Evolutionary conservation across 352 stramenopile genomes (phyloP).

Genomic region (Globisporangium abappressorium): DNA sequence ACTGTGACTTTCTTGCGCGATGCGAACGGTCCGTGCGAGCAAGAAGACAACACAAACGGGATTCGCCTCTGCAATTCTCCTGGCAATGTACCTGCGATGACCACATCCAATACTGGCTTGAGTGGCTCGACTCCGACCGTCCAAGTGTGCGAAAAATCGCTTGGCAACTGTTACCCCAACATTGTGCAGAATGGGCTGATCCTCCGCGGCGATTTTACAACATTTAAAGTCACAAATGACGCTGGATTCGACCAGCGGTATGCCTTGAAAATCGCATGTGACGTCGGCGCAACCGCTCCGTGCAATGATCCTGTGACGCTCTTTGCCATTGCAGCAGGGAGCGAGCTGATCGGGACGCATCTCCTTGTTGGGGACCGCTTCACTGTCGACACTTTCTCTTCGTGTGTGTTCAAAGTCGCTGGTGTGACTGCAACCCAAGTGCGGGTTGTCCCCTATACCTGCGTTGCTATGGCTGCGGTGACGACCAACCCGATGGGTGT

Average conservation of each 20-base stretch:
- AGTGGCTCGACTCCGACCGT: slow-evolving; percentile 31
- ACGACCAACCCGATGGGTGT: slow-evolving; percentile 22
- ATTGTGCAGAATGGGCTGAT: slow-evolving; percentile 63
- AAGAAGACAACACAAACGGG: slow-evolving; percentile 46
- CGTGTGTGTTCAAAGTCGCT: slow-evolving; percentile 55
- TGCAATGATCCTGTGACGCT: slow-evolving; percentile 26
- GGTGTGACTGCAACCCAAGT: slow-evolving; percentile 29
- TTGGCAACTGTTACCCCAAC: slow-evolving; percentile 19
- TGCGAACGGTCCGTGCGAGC: slow-evolving; percentile 51
- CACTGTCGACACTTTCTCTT: slow-evolving; percentile 41
- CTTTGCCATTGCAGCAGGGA: slow-evolving; percentile 33
- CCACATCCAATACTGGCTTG: slow-evolving; percentile 22
- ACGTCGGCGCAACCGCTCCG: slow-evolving; percentile 7
- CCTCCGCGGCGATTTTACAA: slow-evolving; percentile 86
- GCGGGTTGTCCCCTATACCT: slow-evolving; percentile 32
- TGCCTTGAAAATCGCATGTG: slow-evolving; percentile 32
- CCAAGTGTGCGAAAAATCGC: slow-evolving; percentile 28
- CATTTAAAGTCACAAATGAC: slow-evolving; percentile 82
- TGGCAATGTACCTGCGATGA: slow-evolving; percentile 89
- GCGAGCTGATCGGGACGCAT: slow-evolving; percentile 26
- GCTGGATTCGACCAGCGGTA: slow-evolving; percentile 50
- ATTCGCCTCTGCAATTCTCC: slow-evolving; percentile 89
- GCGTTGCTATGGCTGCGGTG: slow-evolving; percentile 22
- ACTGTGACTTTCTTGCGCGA: slow-evolving; percentile 94
- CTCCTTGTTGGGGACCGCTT: slow-evolving; percentile 51